Base-by-base conservation (phyloP, 2,329 filamentous ascomycete genomes). In the Orbilia javanica region DNA sequence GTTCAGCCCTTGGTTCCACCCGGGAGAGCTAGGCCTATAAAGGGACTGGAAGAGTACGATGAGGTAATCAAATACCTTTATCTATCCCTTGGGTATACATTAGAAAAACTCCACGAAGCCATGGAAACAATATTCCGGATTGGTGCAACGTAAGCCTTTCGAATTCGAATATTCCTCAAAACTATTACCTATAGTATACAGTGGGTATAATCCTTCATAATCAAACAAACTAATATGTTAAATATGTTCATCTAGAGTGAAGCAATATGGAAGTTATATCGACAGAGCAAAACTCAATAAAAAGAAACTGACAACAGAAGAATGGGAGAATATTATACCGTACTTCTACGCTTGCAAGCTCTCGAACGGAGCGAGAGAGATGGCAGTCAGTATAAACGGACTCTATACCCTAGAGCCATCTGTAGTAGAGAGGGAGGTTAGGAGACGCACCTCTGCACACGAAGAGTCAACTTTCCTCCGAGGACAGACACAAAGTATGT, bases 61-160 rank as follows among this genome's bases (percentile, higher is more conserved):
- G 34, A 18, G 29, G 66, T 20, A 52, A 48, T 70, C 13, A 48
- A 70, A 29, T 70, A 70, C n/a, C 52, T 27, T 10, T 70, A 60
- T 42, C 39, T 70, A 20, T 20, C 7, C 15, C 66, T 25, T 10
- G 13, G 53, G 4, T 70, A 70, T 22, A 70, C 27, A 4, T 18
- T 62, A 18, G 66, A 63, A 6, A n/a, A 70, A 20, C 52, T 52
- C 10, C 29, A 62, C 11, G 53, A 52, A 22, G 34, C 29, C 1
- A 70, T 70, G 66, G 66, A 63, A 29, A 52, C 42, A 1, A 36
- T 63, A 0, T 70, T 70, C 31, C 11, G 27, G 7, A 70, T 63
- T 13, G 66, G 53, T 25, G 66, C 66, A 13, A 62, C 66, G 66
- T 70, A 70, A 29, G 66, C 2, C 34, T 39, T 39, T n/a, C n/a